Percentiles rank a stretch among this genome's conserved stretches.
Conservation (phyloP, 2,329 filamentous ascomycete species). For the Cladosporium sp. region DNA sequence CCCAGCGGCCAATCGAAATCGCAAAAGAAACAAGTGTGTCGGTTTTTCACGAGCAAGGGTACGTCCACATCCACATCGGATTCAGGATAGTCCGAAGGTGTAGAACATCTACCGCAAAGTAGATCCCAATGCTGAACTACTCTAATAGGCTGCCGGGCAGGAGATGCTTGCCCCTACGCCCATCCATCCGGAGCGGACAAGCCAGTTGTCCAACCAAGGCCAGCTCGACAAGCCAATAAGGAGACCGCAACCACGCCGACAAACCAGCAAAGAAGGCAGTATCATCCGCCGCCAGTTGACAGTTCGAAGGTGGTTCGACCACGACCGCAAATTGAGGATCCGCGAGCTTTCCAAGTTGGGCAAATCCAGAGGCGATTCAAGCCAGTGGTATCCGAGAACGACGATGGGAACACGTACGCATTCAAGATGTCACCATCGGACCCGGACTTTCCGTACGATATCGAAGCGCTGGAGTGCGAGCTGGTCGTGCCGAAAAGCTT, state of each 20-base stretch:
- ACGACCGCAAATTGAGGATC: conserved; percentile 57
- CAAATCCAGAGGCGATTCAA: conserved; percentile 64
- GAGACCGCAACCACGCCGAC: conserved; percentile 11
- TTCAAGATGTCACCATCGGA: conserved; percentile 69
- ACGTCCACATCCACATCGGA: too few relatives aligned
- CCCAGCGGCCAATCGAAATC: conserved; percentile 1
- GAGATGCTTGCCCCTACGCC: conserved; percentile 42
- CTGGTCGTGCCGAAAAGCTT: conserved; percentile 60
- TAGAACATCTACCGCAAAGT: too few relatives aligned
- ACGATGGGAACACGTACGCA: conserved; percentile 51
- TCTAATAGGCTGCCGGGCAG: conserved; percentile 45
- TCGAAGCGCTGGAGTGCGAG: conserved; percentile 61
- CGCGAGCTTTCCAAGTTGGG: conserved; percentile 66
- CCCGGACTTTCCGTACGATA: conserved; percentile 76
- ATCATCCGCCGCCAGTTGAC: conserved; percentile 30
- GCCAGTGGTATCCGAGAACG: conserved; percentile 40
- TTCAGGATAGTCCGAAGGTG: too few relatives aligned
- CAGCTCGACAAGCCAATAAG: conserved; percentile 9
- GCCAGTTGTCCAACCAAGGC: background rate
- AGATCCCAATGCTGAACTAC: background rate
- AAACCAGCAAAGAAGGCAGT: conserved; percentile 15
- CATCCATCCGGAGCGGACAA: background rate
- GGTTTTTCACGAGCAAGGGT: conserved; percentile 33
- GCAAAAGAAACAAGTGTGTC: conserved; percentile 28
- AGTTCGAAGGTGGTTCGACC: conserved; percentile 53